Evolutionary conservation across 129 eudicot genomes (phyloP), one percentile per base, ranked within the genome.

Genomic region (Helianthus tuberosus): DNA sequence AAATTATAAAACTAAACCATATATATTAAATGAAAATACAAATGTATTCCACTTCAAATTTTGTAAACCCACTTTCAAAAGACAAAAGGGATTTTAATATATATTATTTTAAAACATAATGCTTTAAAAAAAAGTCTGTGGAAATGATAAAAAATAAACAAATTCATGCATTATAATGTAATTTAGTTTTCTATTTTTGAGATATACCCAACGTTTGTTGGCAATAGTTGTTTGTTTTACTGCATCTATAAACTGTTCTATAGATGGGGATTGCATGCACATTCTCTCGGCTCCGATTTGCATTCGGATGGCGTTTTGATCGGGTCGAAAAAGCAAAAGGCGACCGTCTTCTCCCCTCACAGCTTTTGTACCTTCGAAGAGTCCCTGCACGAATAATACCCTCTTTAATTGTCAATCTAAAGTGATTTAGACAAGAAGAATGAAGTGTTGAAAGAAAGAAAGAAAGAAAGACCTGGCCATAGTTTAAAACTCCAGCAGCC

Each of bases 321-420:
- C 85, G 0, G 99, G 99, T 0, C 99, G 97, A 69, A 94, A 94
- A 8, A 91, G 64, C 32, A 85, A 86, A 13, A 94, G 9, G 8
- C 86, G 75, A 1, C 96, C 99, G 53, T 89, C 86, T 43, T 85
- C 91, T 75, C 88, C 79, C 75, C 94, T 81, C 49, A 57, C 81
- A 15, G 97, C 99, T 72, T 94, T 94, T 3, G 81, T 83, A 62
- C 99, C 99, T 84, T 94, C 99, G 54, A 90, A 84, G 8, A 94
- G 36, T 29, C 97, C 99, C 98, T 92, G 67, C 32, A 68, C 6
- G 11, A 41, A 29, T 9, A 49, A 13, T 6, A 52, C 15, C 15
- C 8, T 1, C 10, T 43, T 43, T 43, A 43, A 43, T 0, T 43
- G 47, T 43, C 11, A 43, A 6, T 17, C 8, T 46, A 43, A 9